Percentiles rank a stretch among this genome's conserved stretches.
Conservation (phyloP, 2,329 filamentous ascomycete genomes). For the Paecilomyces fulvus region DNA sequence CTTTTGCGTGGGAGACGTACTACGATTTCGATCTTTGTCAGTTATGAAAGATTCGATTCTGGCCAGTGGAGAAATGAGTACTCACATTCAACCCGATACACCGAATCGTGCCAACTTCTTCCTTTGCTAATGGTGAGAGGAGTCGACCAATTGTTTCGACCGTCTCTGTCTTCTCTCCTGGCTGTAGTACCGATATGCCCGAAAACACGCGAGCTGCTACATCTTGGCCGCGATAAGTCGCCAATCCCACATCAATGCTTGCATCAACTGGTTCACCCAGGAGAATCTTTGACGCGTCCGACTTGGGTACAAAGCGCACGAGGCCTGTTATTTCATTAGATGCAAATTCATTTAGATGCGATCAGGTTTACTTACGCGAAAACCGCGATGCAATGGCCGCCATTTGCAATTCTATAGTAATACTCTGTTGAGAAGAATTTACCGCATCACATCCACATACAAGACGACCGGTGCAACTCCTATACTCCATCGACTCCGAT, state of each 20-base stretch:
- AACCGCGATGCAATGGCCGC: slow-evolving; percentile 26
- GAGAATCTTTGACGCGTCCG: slow-evolving; percentile 40
- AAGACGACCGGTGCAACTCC: not conserved
- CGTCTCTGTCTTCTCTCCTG: slow-evolving; percentile 43
- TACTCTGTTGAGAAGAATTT: not conserved
- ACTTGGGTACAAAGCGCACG: slow-evolving; percentile 51
- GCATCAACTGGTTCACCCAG: slow-evolving; percentile 50
- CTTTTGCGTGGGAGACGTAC: slow-evolving; percentile 44
- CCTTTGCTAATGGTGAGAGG: slow-evolving; percentile 42
- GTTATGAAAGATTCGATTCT: not conserved
- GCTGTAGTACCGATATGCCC: slow-evolving; percentile 48
- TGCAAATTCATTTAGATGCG: not conserved
- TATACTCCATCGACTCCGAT: not conserved
- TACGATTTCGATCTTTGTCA: slow-evolving; percentile 8
- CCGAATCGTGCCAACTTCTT: slow-evolving; percentile 49
- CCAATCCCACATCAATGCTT: slow-evolving; percentile 49
- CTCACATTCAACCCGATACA: slow-evolving; percentile 51
- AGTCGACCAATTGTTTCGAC: slow-evolving; percentile 32
- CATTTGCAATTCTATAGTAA: not conserved
- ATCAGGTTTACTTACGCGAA: slow-evolving; percentile 8
- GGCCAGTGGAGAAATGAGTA: not conserved
- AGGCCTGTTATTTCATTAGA: slow-evolving; percentile 38
- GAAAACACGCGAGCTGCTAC: slow-evolving; percentile 51
- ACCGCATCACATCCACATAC: not conserved
- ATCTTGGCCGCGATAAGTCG: slow-evolving; percentile 48